Conservation (phyloP, 768 basidiomycete species). For the Lactifluus volemus region DNA sequence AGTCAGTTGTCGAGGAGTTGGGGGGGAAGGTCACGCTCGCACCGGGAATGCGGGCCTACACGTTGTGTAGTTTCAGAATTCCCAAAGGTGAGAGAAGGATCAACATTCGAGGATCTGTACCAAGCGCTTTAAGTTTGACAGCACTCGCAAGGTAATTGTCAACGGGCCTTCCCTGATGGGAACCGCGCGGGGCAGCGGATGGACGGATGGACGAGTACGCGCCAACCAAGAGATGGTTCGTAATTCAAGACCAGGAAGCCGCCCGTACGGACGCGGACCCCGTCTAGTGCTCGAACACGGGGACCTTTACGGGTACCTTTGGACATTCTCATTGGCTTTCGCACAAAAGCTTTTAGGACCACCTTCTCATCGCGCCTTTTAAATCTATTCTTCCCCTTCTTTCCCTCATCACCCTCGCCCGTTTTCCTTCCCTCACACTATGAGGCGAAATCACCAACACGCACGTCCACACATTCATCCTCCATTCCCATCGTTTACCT, state of each 20-base stretch:
- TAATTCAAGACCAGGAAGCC: neutral
- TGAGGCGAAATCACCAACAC: neutral
- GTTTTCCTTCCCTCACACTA: neutral
- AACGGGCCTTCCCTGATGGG: neutral
- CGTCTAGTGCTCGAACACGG: neutral
- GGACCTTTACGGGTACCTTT: neutral
- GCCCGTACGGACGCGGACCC: neutral
- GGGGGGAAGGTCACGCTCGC: neutral
- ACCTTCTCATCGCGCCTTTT: neutral
- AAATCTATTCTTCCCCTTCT: neutral
- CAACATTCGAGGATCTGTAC: no score
- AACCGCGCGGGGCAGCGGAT: neutral
- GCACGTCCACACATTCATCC: neutral
- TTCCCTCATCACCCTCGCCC: neutral
- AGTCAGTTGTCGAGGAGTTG: neutral
- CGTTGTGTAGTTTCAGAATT: neutral
- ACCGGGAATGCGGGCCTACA: neutral
- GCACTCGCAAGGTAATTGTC: neutral
- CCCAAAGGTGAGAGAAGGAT: neutral
- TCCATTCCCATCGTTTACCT: slow-evolving; percentile 12
- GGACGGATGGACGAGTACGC: neutral
- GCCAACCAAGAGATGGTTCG: neutral
- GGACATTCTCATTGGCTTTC: neutral
- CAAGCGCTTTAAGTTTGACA: neutral
- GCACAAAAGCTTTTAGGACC: neutral